Evolutionary conservation across 2,329 filamentous ascomycete genomes (phyloP), one percentile per base, ranked within the genome.

Genomic region (Clarireedia sp.): DNA sequence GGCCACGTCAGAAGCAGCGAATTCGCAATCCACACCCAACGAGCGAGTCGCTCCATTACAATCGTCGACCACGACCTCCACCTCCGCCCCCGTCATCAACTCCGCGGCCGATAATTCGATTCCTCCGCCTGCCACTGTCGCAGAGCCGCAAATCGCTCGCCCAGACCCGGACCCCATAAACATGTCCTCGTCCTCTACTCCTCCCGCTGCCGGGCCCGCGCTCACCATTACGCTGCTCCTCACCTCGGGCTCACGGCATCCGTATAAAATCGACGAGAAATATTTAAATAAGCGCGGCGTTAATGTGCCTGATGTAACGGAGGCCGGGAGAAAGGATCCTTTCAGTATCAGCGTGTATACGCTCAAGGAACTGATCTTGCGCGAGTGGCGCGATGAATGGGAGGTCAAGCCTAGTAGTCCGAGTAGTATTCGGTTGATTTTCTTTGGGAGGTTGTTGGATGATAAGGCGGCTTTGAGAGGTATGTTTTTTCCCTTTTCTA

Each of bases 321-420:
- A 79, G 57, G 69, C 71, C 24, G 83, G 82, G 33, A 77, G 72
- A 59, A 78, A 81, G 61, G 90, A 96, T 67, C 90, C 90, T 1
- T 91, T 90, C 68, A 88, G 86, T 68, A 90, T 97, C 72, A 95
- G 89, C 63, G 86, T 96, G 50, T 96, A 96, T 69, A 95, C 89
- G 3, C 75, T 97, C 62, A 96, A 96, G 72, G 90, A 96, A 73
- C 75, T 96, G 67, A 96, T 97, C 68, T 81, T 94, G 75, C 80
- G 89, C 65, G 91, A 96, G 70, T 97, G 92, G 92, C 80, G 90
- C 63, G 85, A 85, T 64, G 89, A 96, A 68, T 96, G 92, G 92
- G 91, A 96, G 66, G 75, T 84, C 16, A 85, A 88, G 67, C 92
- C 92, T 1, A 83, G 87, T 24, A 94, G 89, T 67, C 91, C 92